Base-by-base conservation (phyloP, 2,329 filamentous ascomycete genomes). In the Talaromyces sp. region DNA sequence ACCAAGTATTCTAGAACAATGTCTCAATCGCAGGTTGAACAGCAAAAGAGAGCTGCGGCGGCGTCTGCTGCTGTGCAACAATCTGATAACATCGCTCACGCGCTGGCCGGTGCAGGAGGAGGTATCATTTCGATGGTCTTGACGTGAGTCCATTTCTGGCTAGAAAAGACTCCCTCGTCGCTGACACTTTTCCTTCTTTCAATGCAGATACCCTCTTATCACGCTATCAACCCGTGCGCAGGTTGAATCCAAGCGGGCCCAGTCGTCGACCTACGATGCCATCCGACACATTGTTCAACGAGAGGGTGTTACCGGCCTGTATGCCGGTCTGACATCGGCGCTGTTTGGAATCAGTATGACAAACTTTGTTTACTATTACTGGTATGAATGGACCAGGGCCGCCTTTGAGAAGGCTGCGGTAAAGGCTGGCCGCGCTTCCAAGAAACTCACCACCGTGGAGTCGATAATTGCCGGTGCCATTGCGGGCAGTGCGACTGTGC, bases 351-450 rank as follows among this genome's bases (percentile, higher is more conserved):
- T 99, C 81, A 95, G 90, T 76, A 88, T 99, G 68, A 99, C 95
- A 69, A 99, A 99, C 82, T 99, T 99, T 74, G 93, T 99, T 54
- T 99, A 99, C 83, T 99, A 99, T 81, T 99, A 98, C 83, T 99
- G 86, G 93, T 99, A 98, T 78, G 95, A 99, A 80, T 99, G 91
- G 90, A 95, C 92, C 64, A 88, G 93, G 62, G 84, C 89, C 56
- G 89, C 89, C 73, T 97, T 98, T 79, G 91, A 80, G 65, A 79
- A 83, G 65, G 90, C 91, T 10, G 91, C 92, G 52, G 75, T 83
- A 61, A 87, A 86, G 69, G 82, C 89, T 58, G 90, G 89, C 35
- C 87, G 91, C 65, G 84, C 87, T 60, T 87, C 84, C 64, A 89
- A 86, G 78, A 93, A 92, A 74, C 88, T 99, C 73, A 95, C 91